phyloP scores from a whole-genome alignment of 345 rosid genomes.

The Eucalyptus tenuipes region DNA sequence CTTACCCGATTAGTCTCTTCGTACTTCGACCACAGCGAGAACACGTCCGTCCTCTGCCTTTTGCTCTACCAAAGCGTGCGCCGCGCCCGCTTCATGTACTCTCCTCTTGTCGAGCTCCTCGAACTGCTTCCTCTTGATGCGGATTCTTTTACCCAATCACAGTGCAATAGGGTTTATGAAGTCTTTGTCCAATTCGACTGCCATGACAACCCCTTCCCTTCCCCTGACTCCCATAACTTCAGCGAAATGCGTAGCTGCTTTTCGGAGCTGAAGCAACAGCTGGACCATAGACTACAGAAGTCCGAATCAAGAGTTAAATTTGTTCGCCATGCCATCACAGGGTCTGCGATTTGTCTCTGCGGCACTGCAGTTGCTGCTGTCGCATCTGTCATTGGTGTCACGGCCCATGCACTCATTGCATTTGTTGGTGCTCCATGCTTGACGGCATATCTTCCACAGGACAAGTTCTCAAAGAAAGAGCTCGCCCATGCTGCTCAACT shows the following conservation, averaged over 20 bases:
- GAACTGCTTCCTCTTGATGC: slow-evolving; percentile 28
- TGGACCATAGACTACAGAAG: slow-evolving; percentile 34
- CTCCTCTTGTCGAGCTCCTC: slow-evolving; percentile 49
- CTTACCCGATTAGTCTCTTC: slow-evolving; percentile 42
- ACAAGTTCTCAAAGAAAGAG: slow-evolving; percentile 40
- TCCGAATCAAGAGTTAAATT: slow-evolving; percentile 42
- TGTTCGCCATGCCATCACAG: slow-evolving; percentile 26
- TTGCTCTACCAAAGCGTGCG: slow-evolving; percentile 30
- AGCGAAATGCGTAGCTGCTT: slow-evolving; percentile 39
- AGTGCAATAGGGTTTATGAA: slow-evolving; percentile 32
- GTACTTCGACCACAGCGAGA: slow-evolving; percentile 57
- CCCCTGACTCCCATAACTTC: slow-evolving; percentile 32
- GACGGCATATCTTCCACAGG: slow-evolving; percentile 17
- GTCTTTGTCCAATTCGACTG: slow-evolving; percentile 35
- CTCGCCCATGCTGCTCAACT: slow-evolving; percentile 46
- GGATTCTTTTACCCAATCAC: slow-evolving; percentile 18
- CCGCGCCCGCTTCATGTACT: slow-evolving; percentile 37
- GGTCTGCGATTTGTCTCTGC: slow-evolving; percentile 38
- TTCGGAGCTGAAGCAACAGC: slow-evolving; percentile 41
- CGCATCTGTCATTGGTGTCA: slow-evolving; percentile 22
- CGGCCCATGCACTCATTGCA: slow-evolving; percentile 48
- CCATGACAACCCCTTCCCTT: slow-evolving; percentile 60
- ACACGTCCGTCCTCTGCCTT: slow-evolving; percentile 41
- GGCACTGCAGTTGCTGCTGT: slow-evolving; percentile 32
- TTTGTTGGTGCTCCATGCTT: slow-evolving; percentile 36